Evolutionary conservation across 2,329 filamentous ascomycete species (phyloP).

Genomic region (Daldinia eschscholtzii): DNA sequence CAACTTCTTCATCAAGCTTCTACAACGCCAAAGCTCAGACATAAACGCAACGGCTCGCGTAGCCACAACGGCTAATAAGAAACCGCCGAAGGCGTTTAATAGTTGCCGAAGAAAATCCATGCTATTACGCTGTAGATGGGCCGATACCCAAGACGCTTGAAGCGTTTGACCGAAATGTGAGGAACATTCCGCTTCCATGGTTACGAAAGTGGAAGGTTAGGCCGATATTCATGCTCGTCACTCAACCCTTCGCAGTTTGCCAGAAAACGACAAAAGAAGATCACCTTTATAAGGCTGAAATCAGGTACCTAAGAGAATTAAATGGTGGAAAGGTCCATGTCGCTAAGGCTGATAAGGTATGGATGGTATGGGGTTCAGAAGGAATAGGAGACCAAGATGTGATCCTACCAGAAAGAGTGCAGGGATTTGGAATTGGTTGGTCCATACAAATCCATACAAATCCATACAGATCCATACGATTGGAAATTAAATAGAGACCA

Average conservation of each 20-base stretch:
- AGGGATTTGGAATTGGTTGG: too few relatives aligned
- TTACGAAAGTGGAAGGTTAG: not conserved
- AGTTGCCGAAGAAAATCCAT: slow-evolving; percentile 41
- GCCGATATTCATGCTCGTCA: not conserved
- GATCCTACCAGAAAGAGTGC: not conserved
- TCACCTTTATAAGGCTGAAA: slow-evolving; percentile 1
- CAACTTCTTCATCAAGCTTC: slow-evolving; percentile 42
- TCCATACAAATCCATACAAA: too few relatives aligned
- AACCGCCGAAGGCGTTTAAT: slow-evolving; percentile 43
- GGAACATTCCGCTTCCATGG: not conserved
- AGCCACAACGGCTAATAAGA: slow-evolving; percentile 37
- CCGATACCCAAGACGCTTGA: not conserved
- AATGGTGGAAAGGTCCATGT: not conserved
- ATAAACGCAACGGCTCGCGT: slow-evolving; percentile 39
- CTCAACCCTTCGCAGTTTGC: not conserved
- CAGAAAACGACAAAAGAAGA: not conserved
- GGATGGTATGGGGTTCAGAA: not conserved
- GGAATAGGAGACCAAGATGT: not conserved
- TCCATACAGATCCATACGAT: too few relatives aligned
- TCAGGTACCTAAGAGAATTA: not conserved
- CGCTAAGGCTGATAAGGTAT: not conserved
- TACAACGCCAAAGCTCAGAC: slow-evolving; percentile 40
- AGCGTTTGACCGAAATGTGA: not conserved
- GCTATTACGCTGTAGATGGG: not conserved
- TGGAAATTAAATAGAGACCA: too few relatives aligned